A percentile compares a stretch with the other conserved stretches of the same genome.
Evolutionary conservation across 768 basidiomycete species (phyloP).

Genomic region (Mycena epipterygia): DNA sequence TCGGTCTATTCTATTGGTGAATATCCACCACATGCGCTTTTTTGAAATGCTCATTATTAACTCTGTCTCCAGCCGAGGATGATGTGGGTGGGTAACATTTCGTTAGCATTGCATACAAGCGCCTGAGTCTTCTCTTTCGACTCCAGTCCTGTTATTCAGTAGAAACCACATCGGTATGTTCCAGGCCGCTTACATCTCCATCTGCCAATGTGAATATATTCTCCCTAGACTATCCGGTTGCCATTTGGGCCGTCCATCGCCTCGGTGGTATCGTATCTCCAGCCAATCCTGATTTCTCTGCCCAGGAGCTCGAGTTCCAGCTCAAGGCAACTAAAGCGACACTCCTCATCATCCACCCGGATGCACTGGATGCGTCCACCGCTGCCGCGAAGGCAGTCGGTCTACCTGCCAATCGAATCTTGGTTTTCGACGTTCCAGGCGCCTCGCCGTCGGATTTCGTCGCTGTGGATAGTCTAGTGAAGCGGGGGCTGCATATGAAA

Average conservation of each 20-base stretch:
- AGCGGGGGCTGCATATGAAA: constrained; percentile 58
- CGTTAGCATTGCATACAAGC: background rate
- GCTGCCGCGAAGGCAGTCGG: constrained; percentile 55
- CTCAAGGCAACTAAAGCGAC: constrained; percentile 62
- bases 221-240: constrained; percentile 65
- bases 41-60: constrained; percentile 4
- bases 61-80: constrained; percentile 52
- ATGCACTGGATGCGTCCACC: constrained; percentile 56
- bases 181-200: background rate
- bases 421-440: constrained; percentile 55
- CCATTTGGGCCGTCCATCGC: constrained; percentile 68
- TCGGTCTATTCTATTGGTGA: constrained; percentile 59
- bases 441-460: constrained; percentile 34
- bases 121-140: background rate
- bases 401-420: constrained; percentile 56
- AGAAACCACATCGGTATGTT: constrained; percentile 74
- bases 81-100: constrained; percentile 62
- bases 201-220: background rate
- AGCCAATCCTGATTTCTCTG: constrained; percentile 73
- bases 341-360: constrained; percentile 63
- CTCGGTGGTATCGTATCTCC: constrained; percentile 55
- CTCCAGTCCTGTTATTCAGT: constrained; percentile 72
- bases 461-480: constrained; percentile 63
- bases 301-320: constrained; percentile 69
- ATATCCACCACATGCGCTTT: constrained; percentile 20